phyloP scores from a whole-genome alignment of 2,329 filamentous ascomycete genomes.

The Tolypocladium album region DNA sequence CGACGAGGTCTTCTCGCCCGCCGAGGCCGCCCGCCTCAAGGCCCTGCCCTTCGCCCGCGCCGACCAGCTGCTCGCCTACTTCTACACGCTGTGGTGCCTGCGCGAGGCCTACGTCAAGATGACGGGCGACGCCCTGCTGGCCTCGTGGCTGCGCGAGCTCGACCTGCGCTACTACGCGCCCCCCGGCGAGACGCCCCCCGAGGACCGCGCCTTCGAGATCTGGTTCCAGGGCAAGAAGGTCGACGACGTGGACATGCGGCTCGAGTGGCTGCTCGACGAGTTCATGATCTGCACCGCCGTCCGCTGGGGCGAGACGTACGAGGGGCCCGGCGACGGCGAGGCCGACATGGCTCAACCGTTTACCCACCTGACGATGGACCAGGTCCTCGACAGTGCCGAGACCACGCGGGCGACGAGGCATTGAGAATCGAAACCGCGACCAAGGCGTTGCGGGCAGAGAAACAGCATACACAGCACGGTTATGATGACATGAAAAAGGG shows the following conservation, averaged over 20 bases:
- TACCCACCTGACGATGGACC: constrained; percentile 22
- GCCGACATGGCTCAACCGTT: constrained; percentile 23
- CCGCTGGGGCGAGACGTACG: constrained; percentile 11
- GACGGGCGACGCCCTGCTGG: constrained; percentile 66
- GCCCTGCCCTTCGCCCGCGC: constrained; percentile 16
- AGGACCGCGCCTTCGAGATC: constrained; percentile 13
- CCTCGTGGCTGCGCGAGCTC: constrained; percentile 59
- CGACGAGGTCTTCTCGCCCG: constrained; percentile 54
- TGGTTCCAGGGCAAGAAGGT: constrained; percentile 18
- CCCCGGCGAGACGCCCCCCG: constrained; percentile 25
- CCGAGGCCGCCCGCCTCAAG: constrained; percentile 54
- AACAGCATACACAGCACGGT: neutral
- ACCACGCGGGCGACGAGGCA: neutral
- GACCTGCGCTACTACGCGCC: constrained; percentile 57
- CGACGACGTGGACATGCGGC: constrained; percentile 21
- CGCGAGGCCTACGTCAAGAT: constrained; percentile 78
- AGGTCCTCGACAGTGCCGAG: constrained; percentile 35
- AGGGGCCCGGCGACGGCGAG: constrained; percentile 30
- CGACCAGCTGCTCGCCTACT: constrained; percentile 54
- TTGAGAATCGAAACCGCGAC: neutral
- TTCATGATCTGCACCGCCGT: constrained; percentile 46
- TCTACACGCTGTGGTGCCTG: constrained; percentile 71
- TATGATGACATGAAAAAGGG: neutral
- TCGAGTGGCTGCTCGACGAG: constrained; percentile 33
- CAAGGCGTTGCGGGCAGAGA: neutral